Percentiles rank a stretch among this genome's conserved stretches.
These are phyloP conservation scores for Talaromyces sp. DNA, from an alignment of 2,329 filamentous ascomycete species.

Conservation along the genomic window DNA sequence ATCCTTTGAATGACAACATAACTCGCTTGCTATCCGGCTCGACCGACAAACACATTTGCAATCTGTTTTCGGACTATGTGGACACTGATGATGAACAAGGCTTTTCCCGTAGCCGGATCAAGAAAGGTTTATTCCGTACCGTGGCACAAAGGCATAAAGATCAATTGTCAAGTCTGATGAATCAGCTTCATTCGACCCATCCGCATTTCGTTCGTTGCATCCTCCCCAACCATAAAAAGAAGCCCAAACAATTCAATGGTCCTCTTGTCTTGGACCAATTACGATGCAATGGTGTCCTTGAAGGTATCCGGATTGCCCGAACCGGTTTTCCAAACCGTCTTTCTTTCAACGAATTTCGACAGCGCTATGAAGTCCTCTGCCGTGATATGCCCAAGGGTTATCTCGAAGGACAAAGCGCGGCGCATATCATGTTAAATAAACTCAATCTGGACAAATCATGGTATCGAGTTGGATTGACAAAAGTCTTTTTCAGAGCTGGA, in stretches of 20 bases:
- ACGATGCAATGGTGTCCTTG: conserved; percentile 98
- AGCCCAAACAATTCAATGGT: conserved; percentile 86
- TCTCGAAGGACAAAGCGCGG: conserved; percentile 81
- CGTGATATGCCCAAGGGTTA: conserved; percentile 84
- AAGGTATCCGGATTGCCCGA: conserved; percentile 93
- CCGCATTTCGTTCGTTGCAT: conserved; percentile 98
- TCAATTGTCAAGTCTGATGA: conserved; percentile 94
- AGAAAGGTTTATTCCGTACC: conserved; percentile 94
- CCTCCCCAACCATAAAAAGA: conserved; percentile 95
- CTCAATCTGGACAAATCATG: conserved; percentile 79
- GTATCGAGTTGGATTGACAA: conserved; percentile 91
- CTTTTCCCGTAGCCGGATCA: conserved; percentile 73
- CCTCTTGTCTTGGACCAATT: conserved; percentile 93
- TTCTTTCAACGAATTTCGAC: conserved; percentile 87
- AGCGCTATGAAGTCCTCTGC: conserved; percentile 93
- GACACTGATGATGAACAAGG: conserved; percentile 72
- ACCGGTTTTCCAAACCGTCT: conserved; percentile 96
- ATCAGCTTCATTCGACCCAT: conserved; percentile 89
- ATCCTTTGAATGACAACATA: conserved; percentile 94
- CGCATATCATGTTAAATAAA: conserved; percentile 82
- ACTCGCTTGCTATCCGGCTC: conserved; percentile 83
- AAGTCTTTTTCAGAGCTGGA: conserved; percentile 96
- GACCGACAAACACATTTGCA: conserved; percentile 75
- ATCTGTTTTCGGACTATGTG: conserved; percentile 82
- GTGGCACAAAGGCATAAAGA: conserved; percentile 97